Percentiles rank a stretch among this genome's conserved stretches.
Evolutionary conservation across 257 asterid genomes (phyloP).

Genomic region (Cruciata laevipes): DNA sequence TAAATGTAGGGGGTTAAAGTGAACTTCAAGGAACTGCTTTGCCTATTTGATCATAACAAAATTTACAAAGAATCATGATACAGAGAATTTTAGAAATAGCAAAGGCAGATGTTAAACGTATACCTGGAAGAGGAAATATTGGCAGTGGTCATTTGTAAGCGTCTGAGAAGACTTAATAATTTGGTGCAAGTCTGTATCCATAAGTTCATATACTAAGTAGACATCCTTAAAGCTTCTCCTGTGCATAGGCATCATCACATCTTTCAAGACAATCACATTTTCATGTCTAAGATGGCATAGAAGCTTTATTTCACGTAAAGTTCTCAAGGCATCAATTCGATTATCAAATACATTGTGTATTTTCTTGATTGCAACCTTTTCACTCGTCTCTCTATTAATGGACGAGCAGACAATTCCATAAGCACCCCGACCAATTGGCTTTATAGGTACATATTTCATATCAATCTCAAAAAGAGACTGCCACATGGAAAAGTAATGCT

Average conservation of each 20-base stretch:
- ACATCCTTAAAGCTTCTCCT: constrained; percentile 25
- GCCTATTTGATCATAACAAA: not conserved
- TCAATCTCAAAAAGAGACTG: constrained; percentile 26
- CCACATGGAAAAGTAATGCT: constrained; percentile 27
- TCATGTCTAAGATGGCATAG: constrained; percentile 25
- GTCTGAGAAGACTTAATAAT: constrained; percentile 25
- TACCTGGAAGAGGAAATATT: constrained; percentile 27
- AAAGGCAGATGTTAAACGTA: not conserved
- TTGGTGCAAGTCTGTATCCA: constrained; percentile 28
- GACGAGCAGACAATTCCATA: constrained; percentile 26
- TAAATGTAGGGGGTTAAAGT: not conserved
- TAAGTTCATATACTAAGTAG: constrained; percentile 25
- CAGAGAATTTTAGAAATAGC: not conserved
- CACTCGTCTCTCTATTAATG: constrained; percentile 21
- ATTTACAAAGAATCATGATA: not conserved
- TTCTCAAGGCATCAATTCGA: constrained; percentile 25
- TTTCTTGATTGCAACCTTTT: constrained; percentile 25
- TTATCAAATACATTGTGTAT: constrained; percentile 25
- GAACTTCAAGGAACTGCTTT: not conserved
- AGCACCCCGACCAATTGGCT: constrained; percentile 26
- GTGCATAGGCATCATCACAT: constrained; percentile 27
- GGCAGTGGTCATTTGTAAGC: constrained; percentile 24
- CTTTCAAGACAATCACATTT: constrained; percentile 24
- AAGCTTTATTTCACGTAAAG: constrained; percentile 25
- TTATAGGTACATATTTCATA: constrained; percentile 25